Base-by-base conservation (phyloP, 305 asterid genomes). In the Rubia peregrina region DNA sequence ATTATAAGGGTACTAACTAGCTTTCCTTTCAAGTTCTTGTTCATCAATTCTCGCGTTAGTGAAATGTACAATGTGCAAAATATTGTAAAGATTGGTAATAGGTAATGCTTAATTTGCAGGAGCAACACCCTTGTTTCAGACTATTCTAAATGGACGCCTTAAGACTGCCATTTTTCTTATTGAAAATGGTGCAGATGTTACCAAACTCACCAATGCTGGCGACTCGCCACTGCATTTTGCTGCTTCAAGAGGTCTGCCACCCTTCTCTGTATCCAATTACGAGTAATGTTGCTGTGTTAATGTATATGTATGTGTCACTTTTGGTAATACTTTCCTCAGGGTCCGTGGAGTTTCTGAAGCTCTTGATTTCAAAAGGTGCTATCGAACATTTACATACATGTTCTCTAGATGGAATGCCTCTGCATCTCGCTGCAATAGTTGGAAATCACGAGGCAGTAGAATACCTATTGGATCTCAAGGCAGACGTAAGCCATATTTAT, bases 311-410 rank as follows among this genome's bases (percentile, higher is more conserved):
- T 60, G 41, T 36, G 22, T 6, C 17, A 13, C 67, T 62, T 62
- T 12, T 36, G 0, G 12, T 33, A 62, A 62, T 7, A 21, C 22
- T 33, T 61, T 62, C 40, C 22, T 14, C n/a, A 62, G 67, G 67
- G 11, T 62, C 67, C 21, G 6, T 1, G 46, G 67, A 62, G 67
- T 33, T 62, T 13, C 44, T 62, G 8, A 36, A 62, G 67, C 44
- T 62, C 46, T 36, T 62, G 43, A 62, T 62, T 10, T 62, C 43
- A 12, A 62, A 36, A 36, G 67, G 67, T 33, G 67, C 67, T 14
- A 19, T 46, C 3, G 4, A 10, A 46, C 51, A 62, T 62, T 13
- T 62, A 62, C n/a, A 9, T 62, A 43, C 22, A 62, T 33, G 1
- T 62, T 62, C 67, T 33, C 22, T 6, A 14, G 22, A 10, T 33